Conservation (phyloP, 805 yeast species). For the Metschnikowia lochheadii region DNA sequence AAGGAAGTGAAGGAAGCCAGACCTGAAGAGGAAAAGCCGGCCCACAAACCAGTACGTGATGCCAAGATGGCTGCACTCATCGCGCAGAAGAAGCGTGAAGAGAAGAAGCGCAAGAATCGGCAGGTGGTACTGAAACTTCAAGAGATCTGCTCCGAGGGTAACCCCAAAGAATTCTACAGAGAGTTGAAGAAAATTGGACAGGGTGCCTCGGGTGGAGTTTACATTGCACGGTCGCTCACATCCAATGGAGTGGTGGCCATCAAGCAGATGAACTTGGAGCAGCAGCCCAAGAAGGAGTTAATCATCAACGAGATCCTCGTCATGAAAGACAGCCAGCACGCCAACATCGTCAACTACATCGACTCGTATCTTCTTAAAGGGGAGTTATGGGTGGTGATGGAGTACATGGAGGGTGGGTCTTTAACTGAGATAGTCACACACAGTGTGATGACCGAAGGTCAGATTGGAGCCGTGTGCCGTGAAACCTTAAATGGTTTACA, state of each 20-base stretch:
- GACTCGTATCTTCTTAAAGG: constrained; percentile 49
- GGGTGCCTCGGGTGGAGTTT: constrained; percentile 98
- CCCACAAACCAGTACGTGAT: constrained; percentile 40
- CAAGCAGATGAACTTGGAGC: constrained; percentile 91
- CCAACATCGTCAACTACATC: constrained; percentile 19
- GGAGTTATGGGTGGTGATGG: constrained; percentile 97
- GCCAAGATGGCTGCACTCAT: constrained; percentile 51
- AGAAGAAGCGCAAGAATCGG: constrained; percentile 65
- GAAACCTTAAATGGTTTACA: constrained; percentile 85
- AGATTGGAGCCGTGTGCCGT: constrained; percentile 90
- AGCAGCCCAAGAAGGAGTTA: constrained; percentile 92
- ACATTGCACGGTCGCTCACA: constrained; percentile 64
- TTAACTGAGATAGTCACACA: constrained; percentile 93
- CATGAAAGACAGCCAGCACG: constrained; percentile 20
- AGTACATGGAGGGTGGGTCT: constrained; percentile 98
- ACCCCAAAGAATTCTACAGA: constrained; percentile 68
- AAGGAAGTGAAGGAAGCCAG: constrained; percentile 12
- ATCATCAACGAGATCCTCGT: constrained; percentile 48
- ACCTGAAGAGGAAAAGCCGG: constrained; percentile 7
- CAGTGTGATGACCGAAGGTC: constrained; percentile 84
- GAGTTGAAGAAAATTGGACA: constrained; percentile 87
- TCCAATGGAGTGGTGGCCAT: constrained; percentile 63
- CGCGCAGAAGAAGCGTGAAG: constrained; percentile 71
- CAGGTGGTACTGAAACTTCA: constrained; percentile 68
- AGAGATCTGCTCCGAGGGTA: constrained; percentile 78